Percentiles rank a stretch among this genome's conserved stretches.
phyloP scores from a whole-genome alignment of 257 asterid species.

The Anisodus tanguticus region DNA sequence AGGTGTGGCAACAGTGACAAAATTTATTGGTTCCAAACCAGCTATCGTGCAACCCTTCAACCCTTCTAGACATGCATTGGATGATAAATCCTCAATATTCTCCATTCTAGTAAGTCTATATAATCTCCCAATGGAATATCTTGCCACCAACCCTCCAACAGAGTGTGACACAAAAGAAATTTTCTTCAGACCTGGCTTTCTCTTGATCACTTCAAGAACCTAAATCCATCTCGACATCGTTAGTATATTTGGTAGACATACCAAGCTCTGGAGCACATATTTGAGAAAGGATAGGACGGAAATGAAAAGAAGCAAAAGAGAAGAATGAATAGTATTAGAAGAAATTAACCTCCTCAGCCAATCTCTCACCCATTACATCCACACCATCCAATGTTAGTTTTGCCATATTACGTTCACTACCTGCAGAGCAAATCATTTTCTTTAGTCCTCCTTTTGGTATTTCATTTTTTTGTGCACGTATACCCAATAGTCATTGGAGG shows the following conservation, averaged over 20 bases:
- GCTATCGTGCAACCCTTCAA: conserved; percentile 70
- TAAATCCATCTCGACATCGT: conserved; percentile 28
- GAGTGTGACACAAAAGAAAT: conserved; percentile 98
- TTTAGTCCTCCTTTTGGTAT: conserved; percentile 18
- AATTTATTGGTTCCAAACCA: conserved; percentile 83
- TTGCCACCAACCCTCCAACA: conserved; percentile 97
- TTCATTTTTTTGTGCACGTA: neutral
- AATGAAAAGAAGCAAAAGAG: conserved; percentile 27
- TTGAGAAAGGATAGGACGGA: conserved; percentile 18
- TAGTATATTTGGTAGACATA: conserved; percentile 14
- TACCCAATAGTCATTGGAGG: neutral
- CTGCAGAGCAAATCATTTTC: conserved; percentile 48
- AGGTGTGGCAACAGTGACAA: conserved; percentile 91
- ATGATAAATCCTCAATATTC: conserved; percentile 49
- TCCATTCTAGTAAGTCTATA: conserved; percentile 56
- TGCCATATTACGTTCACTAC: conserved; percentile 84
- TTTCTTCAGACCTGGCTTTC: conserved; percentile 69
- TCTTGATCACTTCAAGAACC: conserved; percentile 80
- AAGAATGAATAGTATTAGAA: conserved; percentile 24
- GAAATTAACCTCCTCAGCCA: conserved; percentile 77
- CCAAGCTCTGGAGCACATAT: conserved; percentile 2
- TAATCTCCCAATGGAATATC: conserved; percentile 86
- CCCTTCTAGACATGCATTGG: conserved; percentile 45
- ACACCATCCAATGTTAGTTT: conserved; percentile 83
- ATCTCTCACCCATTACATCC: conserved; percentile 95